Base-by-base conservation (phyloP, 768 basidiomycete species). In the Xerocomellus amylosporus region DNA sequence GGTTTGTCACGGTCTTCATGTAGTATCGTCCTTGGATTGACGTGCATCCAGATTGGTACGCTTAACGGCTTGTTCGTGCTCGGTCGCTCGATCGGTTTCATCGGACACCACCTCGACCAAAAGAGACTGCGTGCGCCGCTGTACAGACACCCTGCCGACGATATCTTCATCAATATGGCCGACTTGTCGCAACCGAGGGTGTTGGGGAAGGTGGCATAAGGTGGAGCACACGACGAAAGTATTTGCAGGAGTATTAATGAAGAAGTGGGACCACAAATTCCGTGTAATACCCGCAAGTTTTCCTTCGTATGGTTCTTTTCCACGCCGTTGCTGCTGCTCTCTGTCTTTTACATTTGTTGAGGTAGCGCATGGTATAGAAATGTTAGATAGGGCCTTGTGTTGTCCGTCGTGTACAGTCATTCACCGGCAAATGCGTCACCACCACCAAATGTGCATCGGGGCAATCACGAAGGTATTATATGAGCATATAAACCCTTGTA, bases 51-150 rank as follows among this genome's bases (percentile, higher is more conserved):
- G 82, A 94, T 94, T 58, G 93, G 93, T 49, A 90, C 90, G 4
- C 82, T 99, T 53, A 98, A 98, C 69, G 96, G 95, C 54, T 80
- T 99, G 55, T 98, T 98, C 76, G 96, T 99, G 43, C 86, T 98
- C 51, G 96, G 96, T 44, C 91, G 96, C 61, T 93, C 90, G 72
- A 97, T 97, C 71, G 96, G 95, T 61, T 97, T 98, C 83, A 93
- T 96, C 65, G 93, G 93, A 38, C 93, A 92, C 77, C 91, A 91
- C 70, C 85, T 94, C 46, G 96, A 98, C 78, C 96, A 98, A 82
- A 95, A 94, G 82, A 83, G 93, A 62, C 84, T 96, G 69, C 85
- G 88, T 58, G 92, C 92, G 36, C 91, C 92, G 41, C 79, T 98
- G 49, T 96, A 98, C 84, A 87, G 94, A 61, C 92, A 91, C 75